Evolutionary conservation across 352 stramenopile species (phyloP).

Genomic region (Blastocystis sp.): DNA sequence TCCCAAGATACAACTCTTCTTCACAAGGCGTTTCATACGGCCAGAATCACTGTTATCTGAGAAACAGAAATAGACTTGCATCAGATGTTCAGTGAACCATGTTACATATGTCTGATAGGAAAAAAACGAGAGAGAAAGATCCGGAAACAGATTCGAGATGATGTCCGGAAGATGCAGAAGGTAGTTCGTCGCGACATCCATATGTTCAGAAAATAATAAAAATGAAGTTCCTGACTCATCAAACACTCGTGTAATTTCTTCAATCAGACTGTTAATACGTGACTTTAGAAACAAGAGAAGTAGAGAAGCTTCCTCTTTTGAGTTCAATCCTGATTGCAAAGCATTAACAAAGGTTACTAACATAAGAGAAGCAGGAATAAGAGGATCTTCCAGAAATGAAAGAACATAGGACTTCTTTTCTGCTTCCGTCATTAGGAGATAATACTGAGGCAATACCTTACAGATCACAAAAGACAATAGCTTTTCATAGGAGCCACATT

Average conservation of each 20-base stretch:
- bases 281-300: background rate
- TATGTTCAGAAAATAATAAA: background rate
- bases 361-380: slow-evolving; percentile 29
- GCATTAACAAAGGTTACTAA: background rate
- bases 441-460: background rate
- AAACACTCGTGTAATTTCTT: background rate
- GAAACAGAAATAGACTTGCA: slow-evolving; percentile 19
- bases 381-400: background rate
- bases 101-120: background rate
- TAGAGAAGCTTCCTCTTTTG: background rate
- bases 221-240: background rate
- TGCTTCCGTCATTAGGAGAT: background rate
- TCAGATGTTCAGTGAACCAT: background rate
- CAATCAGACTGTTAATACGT: background rate
- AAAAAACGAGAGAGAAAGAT: slow-evolving; percentile 3
- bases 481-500: background rate
- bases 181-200: background rate
- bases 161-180: slow-evolving; percentile 23
- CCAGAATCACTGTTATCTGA: background rate
- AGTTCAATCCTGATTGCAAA: background rate
- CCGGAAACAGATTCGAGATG: slow-evolving; percentile 7
- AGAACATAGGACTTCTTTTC: background rate
- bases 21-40: background rate
- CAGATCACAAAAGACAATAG: background rate
- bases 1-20: slow-evolving; percentile 18